Percentiles rank a stretch among this genome's conserved stretches.
Evolutionary conservation across 371 early-diverging fungal genomes (phyloP).

Genomic region (Agmasoma carcini): DNA sequence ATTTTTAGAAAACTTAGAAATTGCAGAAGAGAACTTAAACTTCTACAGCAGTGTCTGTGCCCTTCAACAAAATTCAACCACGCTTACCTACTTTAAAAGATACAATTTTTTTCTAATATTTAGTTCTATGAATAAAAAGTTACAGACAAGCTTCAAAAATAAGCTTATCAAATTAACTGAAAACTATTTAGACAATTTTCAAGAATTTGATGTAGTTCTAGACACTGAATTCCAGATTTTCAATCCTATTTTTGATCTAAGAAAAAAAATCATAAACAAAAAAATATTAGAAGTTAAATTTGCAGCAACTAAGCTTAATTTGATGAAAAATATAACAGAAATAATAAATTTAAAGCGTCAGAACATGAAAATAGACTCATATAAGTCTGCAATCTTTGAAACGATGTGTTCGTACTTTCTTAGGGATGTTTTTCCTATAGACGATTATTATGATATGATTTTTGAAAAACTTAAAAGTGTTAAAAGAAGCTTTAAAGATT

Average conservation of each 20-base stretch:
- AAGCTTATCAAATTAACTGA: not conserved
- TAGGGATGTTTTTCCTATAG: no score
- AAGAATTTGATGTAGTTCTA: not conserved
- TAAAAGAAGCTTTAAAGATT: not conserved
- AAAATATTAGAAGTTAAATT: constrained; percentile 2
- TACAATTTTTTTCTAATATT: constrained; percentile 1
- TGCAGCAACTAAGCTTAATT: not conserved
- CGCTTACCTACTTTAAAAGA: not conserved
- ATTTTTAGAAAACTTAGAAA: no score
- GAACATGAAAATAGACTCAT: no score
- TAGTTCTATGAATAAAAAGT: not conserved
- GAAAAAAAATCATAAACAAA: not conserved
- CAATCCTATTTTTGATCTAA: not conserved
- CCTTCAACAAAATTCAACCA: not conserved
- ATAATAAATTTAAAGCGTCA: constrained; percentile 1
- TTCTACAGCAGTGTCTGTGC: not conserved
- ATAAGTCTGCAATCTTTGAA: no score
- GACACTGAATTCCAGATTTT: not conserved
- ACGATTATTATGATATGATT: no score
- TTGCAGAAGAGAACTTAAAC: no score
- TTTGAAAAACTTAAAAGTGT: not conserved
- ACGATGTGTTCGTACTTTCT: no score
- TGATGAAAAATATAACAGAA: not conserved
- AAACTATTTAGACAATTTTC: not conserved
- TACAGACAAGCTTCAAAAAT: not conserved